Evolutionary conservation across 305 asterid species (phyloP).

Genomic region (Fraxinus angustifolia): DNA sequence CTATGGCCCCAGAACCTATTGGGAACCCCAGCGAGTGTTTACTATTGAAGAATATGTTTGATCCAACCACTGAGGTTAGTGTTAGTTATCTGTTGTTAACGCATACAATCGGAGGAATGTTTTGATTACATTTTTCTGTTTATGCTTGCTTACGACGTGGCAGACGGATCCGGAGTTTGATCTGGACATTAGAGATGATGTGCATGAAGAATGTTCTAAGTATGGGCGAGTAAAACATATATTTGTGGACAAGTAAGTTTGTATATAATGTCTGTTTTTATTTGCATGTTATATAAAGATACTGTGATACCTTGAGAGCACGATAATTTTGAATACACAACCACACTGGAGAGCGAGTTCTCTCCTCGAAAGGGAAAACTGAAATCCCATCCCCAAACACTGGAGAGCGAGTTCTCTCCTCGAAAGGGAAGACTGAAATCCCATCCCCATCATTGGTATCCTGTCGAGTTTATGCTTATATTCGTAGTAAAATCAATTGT

Average conservation of each 20-base stretch:
- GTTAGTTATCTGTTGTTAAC: constrained; percentile 15
- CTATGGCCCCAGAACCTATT: constrained; percentile 77
- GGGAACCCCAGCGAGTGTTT: constrained; percentile 94
- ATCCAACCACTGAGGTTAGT: constrained; percentile 84
- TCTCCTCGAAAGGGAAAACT: not conserved
- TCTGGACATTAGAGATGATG: constrained; percentile 88
- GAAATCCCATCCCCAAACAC: not conserved
- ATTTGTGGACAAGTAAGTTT: constrained; percentile 79
- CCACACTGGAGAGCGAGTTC: not conserved
- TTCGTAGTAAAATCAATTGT: not conserved
- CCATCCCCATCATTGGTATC: not conserved
- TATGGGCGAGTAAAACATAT: constrained; percentile 85
- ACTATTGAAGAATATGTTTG: constrained; percentile 92
- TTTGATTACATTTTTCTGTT: not conserved
- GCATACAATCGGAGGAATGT: not conserved
- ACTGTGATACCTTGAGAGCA: not conserved
- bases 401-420: not conserved
- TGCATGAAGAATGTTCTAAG: constrained; percentile 85
- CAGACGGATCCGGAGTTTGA: constrained; percentile 90
- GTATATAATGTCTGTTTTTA: not conserved
- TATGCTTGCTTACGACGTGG: constrained; percentile 8
- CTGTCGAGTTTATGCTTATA: not conserved
- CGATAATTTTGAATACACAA: not conserved
- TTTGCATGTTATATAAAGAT: not conserved
- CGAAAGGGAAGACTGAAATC: not conserved